Conservation (phyloP, 805 yeast species). For the Candida suzukii region DNA sequence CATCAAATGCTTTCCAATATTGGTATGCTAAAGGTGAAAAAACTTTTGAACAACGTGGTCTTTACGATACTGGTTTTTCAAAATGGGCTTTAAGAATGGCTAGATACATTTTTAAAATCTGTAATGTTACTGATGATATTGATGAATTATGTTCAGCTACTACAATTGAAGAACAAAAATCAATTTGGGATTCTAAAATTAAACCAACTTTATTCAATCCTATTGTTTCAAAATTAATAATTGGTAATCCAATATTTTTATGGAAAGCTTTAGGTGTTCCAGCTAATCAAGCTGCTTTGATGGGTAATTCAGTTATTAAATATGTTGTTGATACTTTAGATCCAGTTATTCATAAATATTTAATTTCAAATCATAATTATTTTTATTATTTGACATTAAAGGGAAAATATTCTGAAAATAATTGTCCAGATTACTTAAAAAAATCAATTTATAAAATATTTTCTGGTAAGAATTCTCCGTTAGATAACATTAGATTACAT, state of each 20-base stretch:
- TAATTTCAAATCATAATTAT: slow-evolving; percentile 67
- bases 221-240: slow-evolving; percentile 53
- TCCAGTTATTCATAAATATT: slow-evolving; percentile 58
- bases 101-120: slow-evolving; percentile 45
- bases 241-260: slow-evolving; percentile 78
- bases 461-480: slow-evolving; percentile 36
- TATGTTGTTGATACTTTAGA: slow-evolving; percentile 75
- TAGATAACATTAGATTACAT: slow-evolving; percentile 68
- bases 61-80: slow-evolving; percentile 78
- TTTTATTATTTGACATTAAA: slow-evolving; percentile 65
- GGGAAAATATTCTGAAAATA: slow-evolving; percentile 51
- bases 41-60: slow-evolving; percentile 51
- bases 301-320: slow-evolving; percentile 63
- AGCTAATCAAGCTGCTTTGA: slow-evolving; percentile 73
- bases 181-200: slow-evolving; percentile 55
- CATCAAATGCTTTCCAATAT: slow-evolving; percentile 75
- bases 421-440: slow-evolving; percentile 75
- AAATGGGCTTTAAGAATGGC: slow-evolving; percentile 80
- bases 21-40: slow-evolving; percentile 62
- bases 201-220: slow-evolving; percentile 70
- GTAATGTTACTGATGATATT: slow-evolving; percentile 47
- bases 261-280: slow-evolving; percentile 94
- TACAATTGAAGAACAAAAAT: slow-evolving; percentile 54
- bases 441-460: slow-evolving; percentile 48
- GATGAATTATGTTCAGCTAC: slow-evolving; percentile 49